phyloP scores from a whole-genome alignment of 768 basidiomycete species.

The Termitomyces bulborhizus region DNA sequence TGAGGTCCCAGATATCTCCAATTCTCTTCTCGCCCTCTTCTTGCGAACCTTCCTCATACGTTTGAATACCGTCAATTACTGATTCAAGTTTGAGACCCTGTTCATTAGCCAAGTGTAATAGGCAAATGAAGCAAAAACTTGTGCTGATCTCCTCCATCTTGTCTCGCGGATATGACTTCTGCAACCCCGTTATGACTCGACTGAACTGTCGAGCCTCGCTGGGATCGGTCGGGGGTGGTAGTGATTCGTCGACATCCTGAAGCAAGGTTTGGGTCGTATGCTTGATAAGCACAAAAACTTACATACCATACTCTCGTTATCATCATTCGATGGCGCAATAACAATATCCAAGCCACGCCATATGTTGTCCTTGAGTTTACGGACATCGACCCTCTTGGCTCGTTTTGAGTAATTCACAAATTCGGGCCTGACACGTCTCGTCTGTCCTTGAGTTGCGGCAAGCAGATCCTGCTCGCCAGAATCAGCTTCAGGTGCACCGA shows the following conservation, averaged over 20 bases:
- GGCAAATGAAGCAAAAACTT: constrained; percentile 98
- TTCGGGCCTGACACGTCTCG: constrained; percentile 79
- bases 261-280: background rate
- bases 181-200: constrained; percentile 77
- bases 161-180: constrained; percentile 78
- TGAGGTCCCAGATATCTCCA: constrained; percentile 71
- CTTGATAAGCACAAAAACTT: background rate
- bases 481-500: constrained; percentile 39
- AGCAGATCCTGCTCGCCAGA: constrained; percentile 84
- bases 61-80: constrained; percentile 25
- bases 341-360: constrained; percentile 90
- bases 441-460: constrained; percentile 70
- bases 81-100: constrained; percentile 82
- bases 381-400: constrained; percentile 94
- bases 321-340: constrained; percentile 36
- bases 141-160: constrained; percentile 99
- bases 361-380: constrained; percentile 95
- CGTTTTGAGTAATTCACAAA: constrained; percentile 91
- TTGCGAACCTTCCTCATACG: constrained; percentile 29
- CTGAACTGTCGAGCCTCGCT: constrained; percentile 65
- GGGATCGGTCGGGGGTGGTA: constrained; percentile 50
- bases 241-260: constrained; percentile 50
- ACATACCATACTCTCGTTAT: constrained; percentile 48
- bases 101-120: constrained; percentile 95
- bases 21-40: constrained; percentile 36